These are phyloP conservation scores for Penicillium sp. DNA, from an alignment of 2,329 filamentous ascomycete genomes.

Conservation along the genomic window DNA sequence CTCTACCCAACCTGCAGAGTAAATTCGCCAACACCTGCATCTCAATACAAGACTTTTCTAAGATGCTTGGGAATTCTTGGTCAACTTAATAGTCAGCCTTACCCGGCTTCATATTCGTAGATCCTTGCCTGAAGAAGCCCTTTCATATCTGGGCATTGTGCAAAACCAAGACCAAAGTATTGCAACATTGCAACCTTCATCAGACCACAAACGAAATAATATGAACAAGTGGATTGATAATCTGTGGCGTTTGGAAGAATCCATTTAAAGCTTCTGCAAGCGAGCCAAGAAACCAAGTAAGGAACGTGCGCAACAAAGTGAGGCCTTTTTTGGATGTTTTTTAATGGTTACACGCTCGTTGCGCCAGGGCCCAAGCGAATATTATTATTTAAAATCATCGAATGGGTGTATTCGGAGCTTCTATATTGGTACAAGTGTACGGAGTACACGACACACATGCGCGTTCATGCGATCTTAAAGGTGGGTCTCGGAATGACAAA, in stretches of 20 bases:
- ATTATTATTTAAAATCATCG: neutral
- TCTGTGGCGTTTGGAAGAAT: neutral
- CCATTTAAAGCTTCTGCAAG: neutral
- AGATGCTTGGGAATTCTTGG: neutral
- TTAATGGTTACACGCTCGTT: neutral
- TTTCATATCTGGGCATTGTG: neutral
- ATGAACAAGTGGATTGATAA: neutral
- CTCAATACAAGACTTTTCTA: neutral
- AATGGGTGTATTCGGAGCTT: neutral
- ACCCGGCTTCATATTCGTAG: neutral
- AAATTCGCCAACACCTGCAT: neutral
- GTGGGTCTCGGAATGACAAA: slow-evolving; percentile 4
- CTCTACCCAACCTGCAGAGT: neutral
- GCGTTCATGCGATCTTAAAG: neutral
- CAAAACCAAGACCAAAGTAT: neutral
- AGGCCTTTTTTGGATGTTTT: neutral
- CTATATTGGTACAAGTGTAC: neutral
- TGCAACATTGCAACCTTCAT: neutral
- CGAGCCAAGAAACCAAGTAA: slow-evolving; percentile 4
- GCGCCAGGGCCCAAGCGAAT: neutral
- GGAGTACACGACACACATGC: neutral
- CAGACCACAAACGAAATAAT: neutral
- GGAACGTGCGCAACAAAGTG: slow-evolving; percentile 1
- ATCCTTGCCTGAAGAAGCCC: neutral
- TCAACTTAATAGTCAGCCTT: neutral